Evolutionary conservation across 2,329 filamentous ascomycete genomes (phyloP), one percentile per base, ranked within the genome.

Genomic region (Falciphora oryzae): DNA sequence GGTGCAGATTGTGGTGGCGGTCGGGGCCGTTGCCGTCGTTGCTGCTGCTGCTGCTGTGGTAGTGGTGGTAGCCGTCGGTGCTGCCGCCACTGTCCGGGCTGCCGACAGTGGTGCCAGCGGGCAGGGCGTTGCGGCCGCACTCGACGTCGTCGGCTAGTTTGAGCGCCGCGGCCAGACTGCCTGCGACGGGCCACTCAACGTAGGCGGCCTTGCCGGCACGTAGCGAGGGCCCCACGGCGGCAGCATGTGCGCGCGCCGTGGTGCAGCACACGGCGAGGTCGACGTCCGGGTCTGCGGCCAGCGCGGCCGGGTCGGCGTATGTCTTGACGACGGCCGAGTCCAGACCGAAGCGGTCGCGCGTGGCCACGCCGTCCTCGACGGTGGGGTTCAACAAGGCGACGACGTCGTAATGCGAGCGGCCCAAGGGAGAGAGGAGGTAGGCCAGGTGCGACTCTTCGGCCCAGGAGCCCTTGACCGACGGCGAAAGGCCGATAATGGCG

Each of bases 141-240:
- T 53, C 44, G 22, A n/a, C 44, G 44, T 53, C 44, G 0, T 75
- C 79, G 1, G 76, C 65, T 64, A 87, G 72, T 58, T 81, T 78
- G 22, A 70, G 68, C 0, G 78, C 81, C 1, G 78, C 73, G 2
- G 69, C 65, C 0, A 73, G 71, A 63, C 81, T 78, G 18, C 80
- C 73, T 0, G 81, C 82, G 0, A 88, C 74, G 7, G 84, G 85
- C 83, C 85, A 88, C 73, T 88, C 85, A 0, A 85, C 77, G 65
- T 76, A 88, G 0, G 83, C 77, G 0, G 74, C 69, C 70, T 87
- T 86, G 0, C 84, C 85, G 0, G 82, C 80, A 18, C 75, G 73
- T 1, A 86, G 67, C 22, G 79, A 81, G 0, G 84, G 81, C 14
- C 76, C 73, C 0, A 78, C 74, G 1, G 78, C 79, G 2, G 73